phyloP scores from a whole-genome alignment of 2,329 filamentous ascomycete genomes.

The Amauroascus verrucosus region DNA sequence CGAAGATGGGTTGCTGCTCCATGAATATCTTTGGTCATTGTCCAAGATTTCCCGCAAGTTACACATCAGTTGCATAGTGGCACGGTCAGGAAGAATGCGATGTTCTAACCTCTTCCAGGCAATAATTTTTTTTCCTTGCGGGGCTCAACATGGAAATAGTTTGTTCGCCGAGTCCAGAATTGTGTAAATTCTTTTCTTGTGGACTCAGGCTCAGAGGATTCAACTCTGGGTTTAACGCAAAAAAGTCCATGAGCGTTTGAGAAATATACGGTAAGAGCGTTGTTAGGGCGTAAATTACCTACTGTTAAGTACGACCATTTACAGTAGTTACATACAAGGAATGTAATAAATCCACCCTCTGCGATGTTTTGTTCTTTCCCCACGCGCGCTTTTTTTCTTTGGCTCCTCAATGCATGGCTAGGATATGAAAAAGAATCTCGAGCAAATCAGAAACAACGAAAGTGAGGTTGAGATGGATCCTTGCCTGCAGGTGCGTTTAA shows the following conservation, averaged over 20 bases:
- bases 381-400: neutral
- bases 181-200: too few species aligned
- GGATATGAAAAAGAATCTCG: neutral
- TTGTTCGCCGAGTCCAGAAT: too few species aligned
- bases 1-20: neutral
- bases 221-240: too few species aligned
- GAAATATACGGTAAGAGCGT: neutral
- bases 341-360: neutral
- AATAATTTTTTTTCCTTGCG: neutral
- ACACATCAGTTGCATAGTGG: neutral
- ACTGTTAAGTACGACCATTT: neutral
- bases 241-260: too few species aligned
- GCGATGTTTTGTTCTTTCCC: neutral
- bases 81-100: neutral
- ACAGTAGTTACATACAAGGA: neutral
- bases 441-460: slow-evolving; percentile 2
- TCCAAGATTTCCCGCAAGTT: neutral
- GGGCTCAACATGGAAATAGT: too few species aligned
- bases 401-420: neutral
- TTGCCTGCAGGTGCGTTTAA: slow-evolving; percentile 4
- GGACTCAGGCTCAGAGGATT: too few species aligned
- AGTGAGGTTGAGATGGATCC: neutral
- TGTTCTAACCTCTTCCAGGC: neutral
- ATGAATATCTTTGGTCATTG: neutral
- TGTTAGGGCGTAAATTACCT: neutral